Conservation (phyloP, 176 grass and related monocot genomes). For the Eragrostis curvula region DNA sequence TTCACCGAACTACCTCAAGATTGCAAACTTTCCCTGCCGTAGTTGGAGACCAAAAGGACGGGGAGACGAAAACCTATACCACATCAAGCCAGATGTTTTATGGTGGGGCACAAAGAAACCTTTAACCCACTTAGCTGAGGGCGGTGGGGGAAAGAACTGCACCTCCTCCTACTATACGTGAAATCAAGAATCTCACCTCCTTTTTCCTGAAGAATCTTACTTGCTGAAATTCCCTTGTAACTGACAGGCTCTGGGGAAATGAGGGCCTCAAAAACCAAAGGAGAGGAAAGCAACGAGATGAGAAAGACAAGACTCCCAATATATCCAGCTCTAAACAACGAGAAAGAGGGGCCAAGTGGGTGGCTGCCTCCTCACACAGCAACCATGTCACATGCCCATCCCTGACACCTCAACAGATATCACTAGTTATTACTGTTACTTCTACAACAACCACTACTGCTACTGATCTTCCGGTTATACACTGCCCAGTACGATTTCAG, state of each 20-base stretch:
- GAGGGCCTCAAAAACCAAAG: constrained; percentile 37
- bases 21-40: constrained; percentile 26
- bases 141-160: constrained; percentile 2
- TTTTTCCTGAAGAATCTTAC: constrained; percentile 43
- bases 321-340: neutral
- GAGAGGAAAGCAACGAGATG: constrained; percentile 36
- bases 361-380: constrained; percentile 33
- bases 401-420: constrained; percentile 30
- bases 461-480: neutral
- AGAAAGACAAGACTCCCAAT: constrained; percentile 36
- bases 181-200: constrained; percentile 46
- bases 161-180: neutral
- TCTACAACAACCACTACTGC: neutral
- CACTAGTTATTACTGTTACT: constrained; percentile 24
- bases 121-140: neutral
- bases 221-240: constrained; percentile 16
- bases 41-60: neutral
- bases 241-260: constrained; percentile 27
- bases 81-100: constrained; percentile 30
- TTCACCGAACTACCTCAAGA: constrained; percentile 31
- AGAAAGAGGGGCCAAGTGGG: constrained; percentile 17
- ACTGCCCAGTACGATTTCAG: neutral
- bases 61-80: constrained; percentile 29
- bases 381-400: constrained; percentile 38
- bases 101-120: neutral